Percentiles rank a stretch among this genome's conserved stretches.
phyloP scores from a whole-genome alignment of 2,329 filamentous ascomycete species.

The Verruconis gallopava region DNA sequence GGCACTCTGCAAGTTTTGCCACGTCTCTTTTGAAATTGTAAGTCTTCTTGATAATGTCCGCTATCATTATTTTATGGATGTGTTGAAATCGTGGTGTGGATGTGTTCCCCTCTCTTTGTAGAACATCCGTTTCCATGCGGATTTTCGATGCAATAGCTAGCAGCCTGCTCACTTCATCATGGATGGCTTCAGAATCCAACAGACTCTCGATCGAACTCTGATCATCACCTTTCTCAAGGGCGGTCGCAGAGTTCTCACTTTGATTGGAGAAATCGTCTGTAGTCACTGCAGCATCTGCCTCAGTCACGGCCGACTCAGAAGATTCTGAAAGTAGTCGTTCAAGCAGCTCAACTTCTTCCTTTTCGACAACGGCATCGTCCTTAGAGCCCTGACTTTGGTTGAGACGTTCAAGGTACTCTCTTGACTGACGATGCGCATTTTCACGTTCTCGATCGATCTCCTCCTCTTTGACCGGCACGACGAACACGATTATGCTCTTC shows the following conservation, averaged over 20 bases:
- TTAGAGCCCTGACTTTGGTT: constrained; percentile 19
- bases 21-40: not conserved
- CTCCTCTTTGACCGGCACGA: constrained; percentile 63
- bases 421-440: constrained; percentile 57
- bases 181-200: too few relatives aligned
- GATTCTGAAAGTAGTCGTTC: constrained; percentile 4
- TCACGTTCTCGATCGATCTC: constrained; percentile 41
- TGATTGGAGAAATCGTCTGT: too few relatives aligned
- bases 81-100: too few relatives aligned
- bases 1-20: not conserved
- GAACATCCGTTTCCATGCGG: not conserved
- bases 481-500: constrained; percentile 79
- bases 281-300: not conserved
- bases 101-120: too few relatives aligned
- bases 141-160: too few relatives aligned
- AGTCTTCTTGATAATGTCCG: not conserved
- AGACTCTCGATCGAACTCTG: too few relatives aligned
- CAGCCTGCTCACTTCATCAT: too few relatives aligned
- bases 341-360: constrained; percentile 17
- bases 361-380: constrained; percentile 20
- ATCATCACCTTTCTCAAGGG: too few relatives aligned
- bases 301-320: too few relatives aligned
- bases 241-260: too few relatives aligned
- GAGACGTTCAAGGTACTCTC: constrained; percentile 51
- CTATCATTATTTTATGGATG: not conserved